Base-by-base conservation (phyloP, 441 rosid species). In the Omphalea diandra region DNA sequence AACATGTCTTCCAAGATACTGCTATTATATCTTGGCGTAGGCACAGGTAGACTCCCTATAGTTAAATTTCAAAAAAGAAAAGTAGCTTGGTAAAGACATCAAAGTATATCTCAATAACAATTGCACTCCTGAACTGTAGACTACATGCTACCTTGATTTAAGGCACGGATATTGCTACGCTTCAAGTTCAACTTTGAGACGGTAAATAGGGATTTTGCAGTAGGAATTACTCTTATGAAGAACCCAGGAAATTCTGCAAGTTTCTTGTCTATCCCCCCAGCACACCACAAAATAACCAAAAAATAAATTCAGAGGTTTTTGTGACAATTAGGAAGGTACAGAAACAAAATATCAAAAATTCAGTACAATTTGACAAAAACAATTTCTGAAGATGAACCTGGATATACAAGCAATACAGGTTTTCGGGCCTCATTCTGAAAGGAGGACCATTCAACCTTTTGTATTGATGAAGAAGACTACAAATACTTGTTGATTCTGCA, bases 1-100 rank as follows among this genome's bases (percentile, higher is more conserved):
- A 76, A 83, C 86, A 92, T 83, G 77, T 92, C 99, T 80, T 92
- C 98, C 97, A 94, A 80, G 63, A 94, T 84, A 76, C 98, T 87
- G 81, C 86, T 80, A 73, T 92, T 89, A 77, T 92, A 94, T 52
- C 67, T 85, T 18, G 98, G 97, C 1, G 97, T 86, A 43, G 91
- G 83, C 79, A 78, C 77, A 49, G 79, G 57, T 49, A 68, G 78
- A 74, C 73, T 85, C 68, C 80, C 97, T 84, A 69, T 67, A 74
- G 58, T 73, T 74, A 65, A 55, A 73, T 72, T n/a, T 57, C 40
- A 66, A 73, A 54, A n/a, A 2, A 65, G 47, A 36, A 22, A 24
- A 36, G 26, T 43, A 63, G 27, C 17, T 40, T 49, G 44, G 64
- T 55, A 67, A 63, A 43, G 53, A 73, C 53, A 70, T 53, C 55